phyloP scores from a whole-genome alignment of 225 moss, liverwort and hornwort genomes.

The Polytrichum commune region DNA sequence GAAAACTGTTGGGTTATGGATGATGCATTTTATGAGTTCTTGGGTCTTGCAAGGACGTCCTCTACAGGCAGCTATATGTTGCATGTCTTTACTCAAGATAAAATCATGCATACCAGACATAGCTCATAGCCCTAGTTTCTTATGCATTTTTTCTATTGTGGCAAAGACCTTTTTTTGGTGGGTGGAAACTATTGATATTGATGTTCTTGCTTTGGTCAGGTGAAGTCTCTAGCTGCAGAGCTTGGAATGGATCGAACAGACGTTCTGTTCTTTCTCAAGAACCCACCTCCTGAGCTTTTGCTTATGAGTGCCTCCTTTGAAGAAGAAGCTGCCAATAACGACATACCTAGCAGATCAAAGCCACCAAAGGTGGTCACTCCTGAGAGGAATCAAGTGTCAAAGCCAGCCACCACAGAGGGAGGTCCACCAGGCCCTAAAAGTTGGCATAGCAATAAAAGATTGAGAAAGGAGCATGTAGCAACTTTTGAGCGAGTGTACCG shows the following conservation, averaged over 20 bases:
- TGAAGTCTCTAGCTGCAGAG: slow-evolving; percentile 80
- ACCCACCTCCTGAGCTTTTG: slow-evolving; percentile 86
- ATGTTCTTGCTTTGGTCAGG: slow-evolving; percentile 28
- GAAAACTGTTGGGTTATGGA: too few species aligned
- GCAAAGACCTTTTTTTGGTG: too few species aligned
- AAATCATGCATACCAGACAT: too few species aligned
- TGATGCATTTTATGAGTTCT: not conserved
- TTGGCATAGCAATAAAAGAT: slow-evolving; percentile 75
- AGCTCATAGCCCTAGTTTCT: not conserved
- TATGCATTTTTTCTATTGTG: not conserved
- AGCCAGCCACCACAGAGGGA: slow-evolving; percentile 25
- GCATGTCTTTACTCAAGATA: too few species aligned
- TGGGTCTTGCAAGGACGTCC: not conserved
- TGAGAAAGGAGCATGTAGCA: slow-evolving; percentile 78
- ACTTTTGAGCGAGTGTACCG: slow-evolving; percentile 93
- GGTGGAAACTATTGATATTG: not conserved
- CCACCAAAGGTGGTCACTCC: slow-evolving; percentile 14
- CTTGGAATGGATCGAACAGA: slow-evolving; percentile 74
- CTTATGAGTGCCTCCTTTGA: slow-evolving; percentile 56
- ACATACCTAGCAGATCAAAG: not conserved
- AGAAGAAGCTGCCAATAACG: not conserved
- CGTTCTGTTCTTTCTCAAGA: slow-evolving; percentile 74
- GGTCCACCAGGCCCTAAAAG: slow-evolving; percentile 41
- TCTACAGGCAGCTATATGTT: too few species aligned
- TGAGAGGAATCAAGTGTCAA: slow-evolving; percentile 26